phyloP scores from a whole-genome alignment of 495 filamentous ascomycete genomes.

The Recurvomyces mirabilis region DNA sequence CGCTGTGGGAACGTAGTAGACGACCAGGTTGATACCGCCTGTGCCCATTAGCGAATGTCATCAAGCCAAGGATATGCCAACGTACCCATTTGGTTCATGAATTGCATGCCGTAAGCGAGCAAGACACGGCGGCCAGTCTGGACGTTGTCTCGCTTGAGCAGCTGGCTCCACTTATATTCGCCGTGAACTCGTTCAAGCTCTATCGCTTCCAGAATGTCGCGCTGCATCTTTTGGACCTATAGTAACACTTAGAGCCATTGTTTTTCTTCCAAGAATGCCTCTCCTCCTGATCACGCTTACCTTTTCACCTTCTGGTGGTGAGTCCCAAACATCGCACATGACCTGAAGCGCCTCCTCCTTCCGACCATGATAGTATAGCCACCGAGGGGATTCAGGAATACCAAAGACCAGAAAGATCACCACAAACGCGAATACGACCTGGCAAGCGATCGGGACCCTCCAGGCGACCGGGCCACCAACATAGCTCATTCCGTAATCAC shows the following conservation, averaged over 20 bases:
- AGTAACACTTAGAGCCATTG: not conserved
- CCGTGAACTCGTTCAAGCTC: slow-evolving; percentile 36
- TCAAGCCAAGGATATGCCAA: not conserved
- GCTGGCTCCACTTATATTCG: slow-evolving; percentile 35
- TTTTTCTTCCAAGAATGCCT: no score
- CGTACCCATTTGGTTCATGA: slow-evolving; percentile 28
- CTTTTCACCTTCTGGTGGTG: slow-evolving; percentile 31
- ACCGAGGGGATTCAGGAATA: slow-evolving; percentile 26
- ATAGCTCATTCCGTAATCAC: slow-evolving; percentile 24
- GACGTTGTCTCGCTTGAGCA: slow-evolving; percentile 42
- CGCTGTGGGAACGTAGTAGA: slow-evolving; percentile 27
- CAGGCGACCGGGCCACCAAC: slow-evolving; percentile 24
- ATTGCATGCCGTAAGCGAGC: slow-evolving; percentile 37
- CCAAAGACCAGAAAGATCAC: slow-evolving; percentile 30
- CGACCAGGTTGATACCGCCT: slow-evolving; percentile 28
- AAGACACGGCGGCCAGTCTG: slow-evolving; percentile 41
- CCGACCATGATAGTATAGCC: slow-evolving; percentile 32
- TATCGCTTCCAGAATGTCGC: slow-evolving; percentile 38
- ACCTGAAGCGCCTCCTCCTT: slow-evolving; percentile 38
- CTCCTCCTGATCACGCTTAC: no score
- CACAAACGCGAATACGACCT: slow-evolving; percentile 26
- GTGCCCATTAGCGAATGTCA: no score
- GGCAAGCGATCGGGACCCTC: slow-evolving; percentile 28
- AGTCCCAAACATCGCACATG: slow-evolving; percentile 40
- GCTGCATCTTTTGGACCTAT: slow-evolving; percentile 31